Evolutionary conservation across 352 stramenopile genomes (phyloP), one percentile per base, ranked within the genome.

Genomic region (Pythium chondricola): DNA sequence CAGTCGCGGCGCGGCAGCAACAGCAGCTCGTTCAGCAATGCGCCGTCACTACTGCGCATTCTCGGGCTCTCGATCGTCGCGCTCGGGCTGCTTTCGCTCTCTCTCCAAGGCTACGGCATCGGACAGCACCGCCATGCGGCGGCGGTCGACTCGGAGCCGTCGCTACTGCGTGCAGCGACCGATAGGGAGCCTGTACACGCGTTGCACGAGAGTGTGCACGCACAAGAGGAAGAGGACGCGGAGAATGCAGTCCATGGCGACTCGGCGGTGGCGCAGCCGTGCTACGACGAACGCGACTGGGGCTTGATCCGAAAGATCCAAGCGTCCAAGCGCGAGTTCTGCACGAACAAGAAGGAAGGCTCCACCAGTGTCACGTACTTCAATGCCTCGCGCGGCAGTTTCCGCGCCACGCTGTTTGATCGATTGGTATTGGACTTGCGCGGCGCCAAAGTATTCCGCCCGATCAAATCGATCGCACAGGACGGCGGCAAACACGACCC

Each of bases 351-450:
- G 10, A 44, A 8, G 13, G 26, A 49, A 2, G 24, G 24, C 3
- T 31, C 41, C 22, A 45, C 49, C 6, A 2, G 44, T 14, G 39
- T 60, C 8, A 68, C 64, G 0, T 60, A 62, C 17, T 75, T 61
- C 35, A 30, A 54, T 11, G 63, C 36, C 8, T 30, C 53, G 10
- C 24, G 21, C 21, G 71, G 61, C 16, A 61, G 56, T 0, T 56
- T 83, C 25, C 38, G 32, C 1, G 61, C 52, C n/a, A 56, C 66
- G 4, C 56, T 66, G 13, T 73, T 81, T 38, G 40, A 64, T 22
- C 71, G 83, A 25, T 43, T 89, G 4, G 65, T 61, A 45, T 36
- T 88, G 16, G 71, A 89, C 45, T 46, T 89, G 9, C 24, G 46
- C 0, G 35, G 25, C n/a, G 65, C 65, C 0, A 29, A 63, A 9